These are phyloP conservation scores for Tricholoma saponaceum DNA, from an alignment of 768 basidiomycete species.

Conservation along the genomic window DNA sequence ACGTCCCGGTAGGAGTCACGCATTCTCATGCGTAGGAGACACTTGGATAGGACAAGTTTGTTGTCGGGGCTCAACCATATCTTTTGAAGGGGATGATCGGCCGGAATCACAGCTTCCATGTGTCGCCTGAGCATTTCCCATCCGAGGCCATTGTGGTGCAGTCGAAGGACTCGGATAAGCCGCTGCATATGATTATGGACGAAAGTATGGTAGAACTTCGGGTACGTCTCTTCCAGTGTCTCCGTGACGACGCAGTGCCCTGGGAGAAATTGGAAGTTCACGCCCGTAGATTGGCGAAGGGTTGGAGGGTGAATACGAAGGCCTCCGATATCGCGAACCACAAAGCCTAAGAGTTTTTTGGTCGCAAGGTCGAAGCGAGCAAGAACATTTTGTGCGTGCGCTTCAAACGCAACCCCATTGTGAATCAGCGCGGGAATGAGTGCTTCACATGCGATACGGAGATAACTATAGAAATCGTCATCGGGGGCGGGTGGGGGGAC, in stretches of 20 bases:
- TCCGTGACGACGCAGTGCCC: conserved; percentile 48
- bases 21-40: conserved; percentile 56
- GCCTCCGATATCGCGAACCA: conserved; percentile 55
- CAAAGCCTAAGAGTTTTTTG: conserved; percentile 43
- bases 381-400: conserved; percentile 56
- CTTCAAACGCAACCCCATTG: conserved; percentile 60
- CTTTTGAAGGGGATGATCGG: conserved; percentile 39
- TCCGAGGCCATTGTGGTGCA: conserved; percentile 48
- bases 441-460: conserved; percentile 46
- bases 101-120: conserved; percentile 40
- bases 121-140: conserved; percentile 47
- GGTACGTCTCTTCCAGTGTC: conserved; percentile 46
- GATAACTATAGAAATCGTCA: conserved; percentile 32
- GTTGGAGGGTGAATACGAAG: conserved; percentile 51
- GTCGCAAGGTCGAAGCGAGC: conserved; percentile 41
- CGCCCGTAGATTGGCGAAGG: conserved; percentile 42
- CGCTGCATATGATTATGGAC: conserved; percentile 59
- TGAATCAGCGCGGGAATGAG: conserved; percentile 47
- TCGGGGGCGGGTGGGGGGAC: background rate
- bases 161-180: conserved; percentile 46
- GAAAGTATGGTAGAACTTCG: conserved; percentile 58
- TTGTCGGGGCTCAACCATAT: conserved; percentile 42
- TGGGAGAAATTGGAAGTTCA: conserved; percentile 48
- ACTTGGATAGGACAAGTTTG: conserved; percentile 46
- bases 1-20: conserved; percentile 54